A percentile compares a stretch with the other conserved stretches of the same genome.
These are phyloP conservation scores for Komagataella populi DNA, from an alignment of 805 yeast species.

Conservation along the genomic window DNA sequence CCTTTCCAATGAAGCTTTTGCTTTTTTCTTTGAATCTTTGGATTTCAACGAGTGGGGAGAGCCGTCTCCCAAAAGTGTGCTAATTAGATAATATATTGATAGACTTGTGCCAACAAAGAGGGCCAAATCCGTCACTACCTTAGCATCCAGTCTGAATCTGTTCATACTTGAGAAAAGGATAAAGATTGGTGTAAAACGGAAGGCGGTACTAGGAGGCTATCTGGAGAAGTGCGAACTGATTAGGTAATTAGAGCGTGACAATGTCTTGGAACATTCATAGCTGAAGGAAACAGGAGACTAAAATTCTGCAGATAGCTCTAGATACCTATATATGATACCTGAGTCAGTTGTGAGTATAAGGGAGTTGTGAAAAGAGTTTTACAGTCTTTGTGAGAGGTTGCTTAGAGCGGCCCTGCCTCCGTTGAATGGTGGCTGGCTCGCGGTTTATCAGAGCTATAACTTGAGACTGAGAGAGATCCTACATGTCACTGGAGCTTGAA, in stretches of 20 bases:
- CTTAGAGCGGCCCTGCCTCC: neutral
- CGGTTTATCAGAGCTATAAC: neutral
- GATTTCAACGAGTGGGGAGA: slow-evolving; percentile 27
- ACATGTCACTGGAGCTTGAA: neutral
- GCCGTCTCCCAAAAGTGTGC: slow-evolving; percentile 12
- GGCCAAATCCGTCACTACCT: slow-evolving; percentile 15
- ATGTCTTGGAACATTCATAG: neutral
- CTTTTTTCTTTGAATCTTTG: slow-evolving; percentile 48
- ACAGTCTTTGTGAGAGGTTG: neutral
- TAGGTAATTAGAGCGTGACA: neutral
- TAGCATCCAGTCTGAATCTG: slow-evolving; percentile 15
- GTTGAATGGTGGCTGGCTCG: neutral
- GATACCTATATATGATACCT: too few relatives aligned
- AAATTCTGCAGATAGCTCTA: neutral
- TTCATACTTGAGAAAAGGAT: slow-evolving; percentile 7
- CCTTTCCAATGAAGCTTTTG: slow-evolving; percentile 40
- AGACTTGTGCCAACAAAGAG: slow-evolving; percentile 33
- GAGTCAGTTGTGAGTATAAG: too few relatives aligned
- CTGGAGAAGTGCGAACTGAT: neutral
- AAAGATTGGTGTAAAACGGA: neutral
- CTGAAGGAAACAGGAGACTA: slow-evolving; percentile 1
- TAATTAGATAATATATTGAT: slow-evolving; percentile 34
- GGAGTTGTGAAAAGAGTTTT: too few relatives aligned
- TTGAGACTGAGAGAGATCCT: neutral
- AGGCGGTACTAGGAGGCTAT: neutral